phyloP scores from a whole-genome alignment of 2,329 filamentous ascomycete species.

The Fusarium algeriense region DNA sequence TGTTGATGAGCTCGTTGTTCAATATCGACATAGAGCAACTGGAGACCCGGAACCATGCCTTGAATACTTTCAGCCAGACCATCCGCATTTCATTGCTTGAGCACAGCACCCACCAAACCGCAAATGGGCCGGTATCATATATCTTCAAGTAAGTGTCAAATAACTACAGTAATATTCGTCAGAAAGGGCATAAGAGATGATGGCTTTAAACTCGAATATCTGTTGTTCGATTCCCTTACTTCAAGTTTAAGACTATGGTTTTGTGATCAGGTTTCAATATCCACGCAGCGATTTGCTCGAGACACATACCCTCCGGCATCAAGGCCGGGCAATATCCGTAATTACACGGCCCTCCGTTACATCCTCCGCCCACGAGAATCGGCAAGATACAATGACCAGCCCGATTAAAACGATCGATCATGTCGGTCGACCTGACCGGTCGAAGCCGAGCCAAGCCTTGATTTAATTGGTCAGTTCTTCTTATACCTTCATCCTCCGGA shows the following conservation, averaged over 20 bases:
- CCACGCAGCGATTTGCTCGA: neutral
- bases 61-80: neutral
- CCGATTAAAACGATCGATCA: constrained; percentile 14
- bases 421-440: constrained; percentile 18
- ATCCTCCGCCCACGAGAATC: constrained; percentile 1
- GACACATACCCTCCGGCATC: neutral
- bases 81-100: neutral
- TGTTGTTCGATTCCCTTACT: neutral
- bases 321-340: neutral
- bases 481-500: constrained; percentile 7
- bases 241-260: neutral
- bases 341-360: constrained; percentile 1
- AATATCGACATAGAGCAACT: neutral
- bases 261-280: neutral
- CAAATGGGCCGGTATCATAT: neutral
- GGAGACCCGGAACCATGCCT: neutral
- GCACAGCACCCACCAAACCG: no score
- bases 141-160: no score
- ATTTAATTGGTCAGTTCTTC: constrained; percentile 27
- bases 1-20: neutral
- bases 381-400: neutral
- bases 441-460: constrained; percentile 24
- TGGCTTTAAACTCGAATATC: neutral
- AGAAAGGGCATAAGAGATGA: neutral
- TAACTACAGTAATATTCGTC: neutral